Base-by-base conservation (phyloP, 257 asterid species). In the Cinchona pubescens region DNA sequence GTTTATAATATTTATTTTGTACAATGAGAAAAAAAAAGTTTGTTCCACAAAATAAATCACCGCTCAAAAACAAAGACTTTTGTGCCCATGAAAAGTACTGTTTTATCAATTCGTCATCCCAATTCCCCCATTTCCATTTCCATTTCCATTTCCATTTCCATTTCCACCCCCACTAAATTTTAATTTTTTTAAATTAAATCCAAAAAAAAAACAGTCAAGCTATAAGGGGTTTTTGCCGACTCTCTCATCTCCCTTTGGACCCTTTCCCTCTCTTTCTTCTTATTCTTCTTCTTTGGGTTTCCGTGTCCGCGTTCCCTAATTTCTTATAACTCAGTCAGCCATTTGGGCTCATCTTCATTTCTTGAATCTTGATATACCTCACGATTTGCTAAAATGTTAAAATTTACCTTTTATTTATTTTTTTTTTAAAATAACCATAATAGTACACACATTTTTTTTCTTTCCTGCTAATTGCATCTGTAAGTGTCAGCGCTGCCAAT, bases 301-400 rank as follows among this genome's bases (percentile, higher is more conserved):
- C 75, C 78, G 82, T 73, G 82, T 79, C 64, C 82, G 82, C 75
- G 78, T 79, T 34, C 61, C 71, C 69, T 67, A 29, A 40, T 67
- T 73, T 62, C 67, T 32, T 62, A 62, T 62, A 14, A 62, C 69
- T 45, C 59, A 34, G 60, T 69, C 73, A 69, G 58, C 67, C 69
- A 58, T 68, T 58, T 72, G 46, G 76, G 29, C 56, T 72, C 35
- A 42, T 14, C 14, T 4, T 27, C 34, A 68, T 23, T 56, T 46
- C 55, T 56, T 76, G 66, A 56, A 59, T 59, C 80, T 69, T 60
- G 75, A 18, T 42, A 35, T 14, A 34, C 69, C 45, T 56, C 15
- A 45, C 21, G 51, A 56, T 40, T 77, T 37, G 70, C 76, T 70
- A 23, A 21, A 51, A 10, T 49, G 32, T 25, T 9, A 46, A 40